phyloP scores from a whole-genome alignment of 2,329 filamentous ascomycete species.

The Aspergillus candidus region DNA sequence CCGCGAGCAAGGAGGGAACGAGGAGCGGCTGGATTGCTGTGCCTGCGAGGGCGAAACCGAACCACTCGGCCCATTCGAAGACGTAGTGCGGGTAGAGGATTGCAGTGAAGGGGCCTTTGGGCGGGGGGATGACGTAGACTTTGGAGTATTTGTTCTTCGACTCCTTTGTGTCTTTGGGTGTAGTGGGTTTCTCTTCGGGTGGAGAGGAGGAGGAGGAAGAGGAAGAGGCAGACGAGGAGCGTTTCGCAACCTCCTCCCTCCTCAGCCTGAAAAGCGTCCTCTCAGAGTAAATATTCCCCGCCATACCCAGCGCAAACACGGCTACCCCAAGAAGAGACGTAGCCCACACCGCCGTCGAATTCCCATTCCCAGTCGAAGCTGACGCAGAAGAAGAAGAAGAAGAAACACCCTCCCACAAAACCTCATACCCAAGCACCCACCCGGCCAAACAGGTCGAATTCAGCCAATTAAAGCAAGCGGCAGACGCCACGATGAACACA shows the following conservation, averaged over 20 bases:
- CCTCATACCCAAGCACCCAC: slow-evolving; percentile 78
- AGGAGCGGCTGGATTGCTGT: slow-evolving; percentile 27
- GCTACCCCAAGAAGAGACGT: slow-evolving; percentile 53
- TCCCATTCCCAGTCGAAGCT: too few relatives aligned
- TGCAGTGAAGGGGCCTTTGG: slow-evolving; percentile 73
- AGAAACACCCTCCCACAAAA: slow-evolving; percentile 15
- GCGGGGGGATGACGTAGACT: slow-evolving; percentile 76
- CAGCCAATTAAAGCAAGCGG: slow-evolving; percentile 66
- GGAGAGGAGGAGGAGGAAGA: slow-evolving; percentile 17
- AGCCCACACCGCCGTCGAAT: too few relatives aligned
- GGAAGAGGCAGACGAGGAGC: slow-evolving; percentile 31
- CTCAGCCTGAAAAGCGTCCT: slow-evolving; percentile 84
- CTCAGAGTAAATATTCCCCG: slow-evolving; percentile 82
- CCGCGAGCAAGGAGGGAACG: slow-evolving; percentile 1
- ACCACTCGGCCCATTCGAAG: slow-evolving; percentile 96
- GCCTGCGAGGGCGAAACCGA: slow-evolving; percentile 68
- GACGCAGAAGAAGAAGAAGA: slow-evolving; percentile 1
- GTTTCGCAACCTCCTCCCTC: slow-evolving; percentile 52
- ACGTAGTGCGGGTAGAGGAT: slow-evolving; percentile 90
- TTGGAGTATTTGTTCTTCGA: slow-evolving; percentile 58
- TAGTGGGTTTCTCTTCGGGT: slow-evolving; percentile 36
- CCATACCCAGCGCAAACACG: slow-evolving; percentile 69
- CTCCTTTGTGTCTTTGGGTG: slow-evolving; percentile 17
- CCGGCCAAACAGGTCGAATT: slow-evolving; percentile 74
- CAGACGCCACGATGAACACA: slow-evolving; percentile 57